Evolutionary conservation across 169 alveolate genomes (phyloP), one percentile per base, ranked within the genome.

Genomic region (Plasmodium ovale): DNA sequence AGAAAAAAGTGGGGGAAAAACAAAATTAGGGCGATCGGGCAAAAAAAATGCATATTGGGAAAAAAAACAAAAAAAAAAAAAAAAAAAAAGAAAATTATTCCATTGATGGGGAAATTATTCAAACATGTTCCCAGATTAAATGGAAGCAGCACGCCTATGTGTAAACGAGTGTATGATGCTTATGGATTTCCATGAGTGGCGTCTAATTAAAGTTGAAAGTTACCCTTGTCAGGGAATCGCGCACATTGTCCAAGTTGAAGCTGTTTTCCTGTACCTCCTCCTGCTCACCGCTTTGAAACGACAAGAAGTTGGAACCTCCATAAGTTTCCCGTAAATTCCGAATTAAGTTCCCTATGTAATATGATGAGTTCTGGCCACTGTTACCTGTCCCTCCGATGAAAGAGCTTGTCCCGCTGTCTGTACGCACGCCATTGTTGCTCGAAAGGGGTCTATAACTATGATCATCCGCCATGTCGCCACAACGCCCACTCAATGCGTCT

Each of bases 181-280:
- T 21, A 47, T 49, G 25, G 9, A 3, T 19, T 16, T 33, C 16
- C 33, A 35, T 19, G 29, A 23, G 16, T n/a, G 9, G 37, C 4
- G 1, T 67, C 33, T 68, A 82, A 53, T 82, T 82, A 82, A 82
- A 82, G 31, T 82, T 82, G 59, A 82, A 82, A 12, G 90, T 82
- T 29, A 82, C 6, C 54, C 90, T 64, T 5, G 90, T 67, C 53
- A 49, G 37, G 31, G 82, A 47, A 82, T 82, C 90, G 56, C 49
- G 90, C 31, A 54, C 71, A 25, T 65, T 39, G 29, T 67, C 79
- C 21, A 82, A 51, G 25, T 68, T 82, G 33, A 82, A 51, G 10
- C 39, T 53, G 29, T 42, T 44, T 6, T 53, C 73, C 10, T 54
- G 77, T 19, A 14, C 72, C 5, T 67, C 74, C 19, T 65, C 62